Base-by-base conservation (phyloP, 495 filamentous ascomycete species). In the Lophium mytilinum region DNA sequence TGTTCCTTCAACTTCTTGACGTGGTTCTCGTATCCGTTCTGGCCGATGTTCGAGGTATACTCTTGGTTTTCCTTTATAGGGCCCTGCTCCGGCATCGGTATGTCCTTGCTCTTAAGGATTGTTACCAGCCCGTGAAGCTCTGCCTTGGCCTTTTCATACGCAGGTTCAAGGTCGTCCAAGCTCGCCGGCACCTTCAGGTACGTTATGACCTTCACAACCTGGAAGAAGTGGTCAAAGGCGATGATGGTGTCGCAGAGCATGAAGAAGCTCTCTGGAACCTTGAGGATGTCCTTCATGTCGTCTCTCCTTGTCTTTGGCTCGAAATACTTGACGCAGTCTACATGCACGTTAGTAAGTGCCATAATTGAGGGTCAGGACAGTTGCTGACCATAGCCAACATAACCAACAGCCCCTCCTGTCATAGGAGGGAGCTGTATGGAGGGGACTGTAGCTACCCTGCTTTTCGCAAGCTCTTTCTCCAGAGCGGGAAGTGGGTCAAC, bases 181-280 rank as follows among this genome's bases (percentile, higher is more conserved):
- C 52, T 83, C 78, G 52, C 78, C 68, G 84, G 82, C 11, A 91
- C 78, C 48, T 76, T 76, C 48, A 96, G 74, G 69, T 95, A 95
- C 11, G 90, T 95, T 61, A 97, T 86, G 63, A 98, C 83, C 68
- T 94, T 95, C 71, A 95, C 83, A 35, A 86, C 79, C 60, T 90
- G 87, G 78, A 82, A 95, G 72, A 96, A 96, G 68, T 95, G 86
- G 69, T 98, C 93, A 61, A 97, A 92, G 21, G 91, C 90, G 19
- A 97, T 78, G 43, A 97, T 86, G 47, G 93, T 98, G 66, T 97
- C 89, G 74, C 88, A 97, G 19, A 98, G 78, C 93, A 98, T 98
- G 72, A 98, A 98, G 1, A 98, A 74, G 12, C 88, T 88, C 74
- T 98, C 93, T 1, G 93, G 93, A 17, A 95, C 86, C 42, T 84